Evolutionary conservation across 164 flowering plant species (phyloP).

Genomic region (Houttuynia cordata): DNA sequence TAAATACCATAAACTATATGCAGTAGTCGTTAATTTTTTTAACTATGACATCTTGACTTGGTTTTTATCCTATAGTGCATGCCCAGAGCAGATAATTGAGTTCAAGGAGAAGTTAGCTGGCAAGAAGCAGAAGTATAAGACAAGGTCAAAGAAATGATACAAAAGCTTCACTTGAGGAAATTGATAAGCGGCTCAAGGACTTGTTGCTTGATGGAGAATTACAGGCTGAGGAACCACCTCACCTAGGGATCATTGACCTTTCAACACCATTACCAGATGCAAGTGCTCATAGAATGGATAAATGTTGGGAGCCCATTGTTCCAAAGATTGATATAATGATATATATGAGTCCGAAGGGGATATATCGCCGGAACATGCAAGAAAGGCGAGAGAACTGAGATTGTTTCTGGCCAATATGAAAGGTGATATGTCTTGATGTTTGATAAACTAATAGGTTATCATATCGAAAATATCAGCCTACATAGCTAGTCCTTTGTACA

Average conservation of each 20-base stretch:
- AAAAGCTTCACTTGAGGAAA: conserved; percentile 22
- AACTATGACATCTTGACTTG: not conserved
- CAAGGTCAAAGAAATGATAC: conserved; percentile 32
- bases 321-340: conserved; percentile 30
- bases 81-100: conserved; percentile 77
- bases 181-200: conserved; percentile 38
- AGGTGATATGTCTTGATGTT: conserved; percentile 5
- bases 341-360: conserved; percentile 65
- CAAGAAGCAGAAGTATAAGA: conserved; percentile 25
- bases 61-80: conserved; percentile 44
- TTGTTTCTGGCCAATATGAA: conserved; percentile 29
- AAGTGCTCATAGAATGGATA: conserved; percentile 14
- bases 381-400: conserved; percentile 58
- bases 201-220: conserved; percentile 44
- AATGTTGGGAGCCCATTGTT: conserved; percentile 10
- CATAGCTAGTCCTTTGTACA: too few relatives aligned
- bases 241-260: conserved; percentile 54
- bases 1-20: too few relatives aligned
- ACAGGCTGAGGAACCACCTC: conserved; percentile 11
- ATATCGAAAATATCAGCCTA: too few relatives aligned
- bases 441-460: too few relatives aligned
- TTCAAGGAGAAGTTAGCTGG: conserved; percentile 43
- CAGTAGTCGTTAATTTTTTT: not conserved
- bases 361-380: conserved; percentile 43
- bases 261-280: conserved; percentile 51